Base-by-base conservation (phyloP, 2,329 filamentous ascomycete species). In the Botryotinia globosa region DNA sequence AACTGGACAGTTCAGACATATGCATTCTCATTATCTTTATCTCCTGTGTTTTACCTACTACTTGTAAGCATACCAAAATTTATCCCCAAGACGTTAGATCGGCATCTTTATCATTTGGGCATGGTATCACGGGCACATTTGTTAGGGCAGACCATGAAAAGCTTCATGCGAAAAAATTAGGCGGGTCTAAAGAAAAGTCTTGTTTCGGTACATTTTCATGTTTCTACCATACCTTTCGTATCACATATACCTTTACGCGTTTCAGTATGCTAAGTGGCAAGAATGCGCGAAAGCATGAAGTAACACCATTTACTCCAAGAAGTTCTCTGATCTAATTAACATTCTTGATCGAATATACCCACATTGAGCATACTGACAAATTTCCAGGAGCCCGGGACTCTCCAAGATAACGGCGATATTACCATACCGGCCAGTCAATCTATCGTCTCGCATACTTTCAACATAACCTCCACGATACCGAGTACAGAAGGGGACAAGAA, bases 1-100 rank as follows among this genome's bases (percentile, higher is more conserved):
- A 69, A 69, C 39, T 72, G 71, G 71, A 72, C 64, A 22, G 71
- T 72, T 42, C 71, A 72, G 37, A 44, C 64, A 54, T 72, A 72
- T 20, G 37, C 51, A 25, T 69, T 69, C 29, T 59, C 70, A 59
- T 29, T 51, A 18, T 39, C 62, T 32, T 34, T 20, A 18, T 72
- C 70, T 20, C 62, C 70, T 18, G 62, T 72, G 16, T 72, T 72
- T 32, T 67, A 72, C 37, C 62, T 72, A 67, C 32, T 72, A 61
- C 70, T 72, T 59, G 70, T 72, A 72, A 72, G 70, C 39, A 22
- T 66, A 2, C 25, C 16, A 8, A 66, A 42, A 32, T 22, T 5
- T 29, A 42, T 10, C 34, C 16, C n/a, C 25, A 29, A 29, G 34
- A 29, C 25, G 20, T n/a, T 1, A 44, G 16, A 63, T 63, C 7